phyloP scores from a whole-genome alignment of 202 grass and related monocot species.

The Musa balbisiana region DNA sequence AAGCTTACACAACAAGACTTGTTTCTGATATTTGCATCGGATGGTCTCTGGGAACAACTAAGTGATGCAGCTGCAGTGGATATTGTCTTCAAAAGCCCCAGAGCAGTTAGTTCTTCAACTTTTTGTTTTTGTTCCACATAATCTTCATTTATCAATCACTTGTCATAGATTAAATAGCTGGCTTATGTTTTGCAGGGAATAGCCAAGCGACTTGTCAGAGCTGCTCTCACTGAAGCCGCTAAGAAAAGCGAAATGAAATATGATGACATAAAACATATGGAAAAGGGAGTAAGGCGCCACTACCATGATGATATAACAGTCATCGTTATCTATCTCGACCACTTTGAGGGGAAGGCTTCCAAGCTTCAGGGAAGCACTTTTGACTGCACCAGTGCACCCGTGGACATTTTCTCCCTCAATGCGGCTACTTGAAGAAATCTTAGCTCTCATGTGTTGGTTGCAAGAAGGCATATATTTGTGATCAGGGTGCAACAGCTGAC shows the following conservation, averaged over 20 bases:
- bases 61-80: slow-evolving; percentile 54
- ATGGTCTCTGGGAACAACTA: slow-evolving; percentile 93
- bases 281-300: slow-evolving; percentile 51
- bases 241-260: slow-evolving; percentile 76
- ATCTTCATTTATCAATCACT: not conserved
- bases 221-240: slow-evolving; percentile 62
- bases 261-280: slow-evolving; percentile 48
- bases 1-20: slow-evolving; percentile 41
- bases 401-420: not conserved
- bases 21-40: slow-evolving; percentile 82
- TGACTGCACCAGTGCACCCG: slow-evolving; percentile 3
- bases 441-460: not conserved
- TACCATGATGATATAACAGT: slow-evolving; percentile 88
- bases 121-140: not conserved
- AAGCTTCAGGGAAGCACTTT: not conserved
- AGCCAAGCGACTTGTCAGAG: slow-evolving; percentile 54
- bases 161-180: not conserved
- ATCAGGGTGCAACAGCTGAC: too few relatives aligned
- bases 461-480: not conserved
- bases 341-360: slow-evolving; percentile 17
- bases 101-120: slow-evolving; percentile 30
- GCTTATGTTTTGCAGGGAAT: slow-evolving; percentile 32
- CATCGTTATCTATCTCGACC: slow-evolving; percentile 69
- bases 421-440: not conserved
- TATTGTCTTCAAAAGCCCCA: slow-evolving; percentile 43